Percentiles rank a stretch among this genome's conserved stretches.
These are phyloP conservation scores for Fusarium domesticum DNA, from an alignment of 2,329 filamentous ascomycete species.

Conservation along the genomic window DNA sequence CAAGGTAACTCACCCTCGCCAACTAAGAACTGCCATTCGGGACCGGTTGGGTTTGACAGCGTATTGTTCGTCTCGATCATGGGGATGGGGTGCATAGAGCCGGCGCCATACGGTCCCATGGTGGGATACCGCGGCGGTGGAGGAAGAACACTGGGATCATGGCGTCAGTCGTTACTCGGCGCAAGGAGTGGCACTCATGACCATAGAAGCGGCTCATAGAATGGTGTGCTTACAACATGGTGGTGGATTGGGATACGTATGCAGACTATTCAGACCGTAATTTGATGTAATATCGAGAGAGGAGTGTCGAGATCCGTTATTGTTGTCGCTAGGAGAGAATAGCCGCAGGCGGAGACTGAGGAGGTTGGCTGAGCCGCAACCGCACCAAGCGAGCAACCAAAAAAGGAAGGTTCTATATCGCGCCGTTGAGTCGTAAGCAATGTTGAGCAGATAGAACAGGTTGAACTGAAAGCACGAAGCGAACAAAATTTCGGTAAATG, in stretches of 20 bases:
- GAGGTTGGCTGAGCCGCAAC: conserved; percentile 18
- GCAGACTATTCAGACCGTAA: background rate
- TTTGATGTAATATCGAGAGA: background rate
- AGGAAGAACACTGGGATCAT: conserved; percentile 67
- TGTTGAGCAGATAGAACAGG: background rate
- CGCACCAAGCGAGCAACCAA: conserved; percentile 3
- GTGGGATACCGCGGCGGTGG: conserved; percentile 82
- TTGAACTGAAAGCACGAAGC: background rate
- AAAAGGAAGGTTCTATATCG: conserved; percentile 11
- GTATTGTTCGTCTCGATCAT: conserved; percentile 95
- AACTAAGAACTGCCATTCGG: conserved; percentile 85
- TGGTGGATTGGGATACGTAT: conserved; percentile 1
- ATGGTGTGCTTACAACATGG: conserved; percentile 28
- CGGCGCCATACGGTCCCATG: conserved; percentile 66
- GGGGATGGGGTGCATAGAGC: conserved; percentile 64
- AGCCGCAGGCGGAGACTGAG: conserved; percentile 7
- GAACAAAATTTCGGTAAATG: background rate
- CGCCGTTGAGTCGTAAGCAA: background rate
- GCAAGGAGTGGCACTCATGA: conserved; percentile 10
- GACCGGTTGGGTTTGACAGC: conserved; percentile 72
- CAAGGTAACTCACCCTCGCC: conserved; percentile 68
- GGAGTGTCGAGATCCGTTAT: background rate
- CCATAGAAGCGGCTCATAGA: background rate
- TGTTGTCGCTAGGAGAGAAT: background rate
- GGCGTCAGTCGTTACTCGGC: conserved; percentile 18